These are phyloP conservation scores for Turnera subulata DNA, from an alignment of 345 rosid genomes.

Conservation along the genomic window DNA sequence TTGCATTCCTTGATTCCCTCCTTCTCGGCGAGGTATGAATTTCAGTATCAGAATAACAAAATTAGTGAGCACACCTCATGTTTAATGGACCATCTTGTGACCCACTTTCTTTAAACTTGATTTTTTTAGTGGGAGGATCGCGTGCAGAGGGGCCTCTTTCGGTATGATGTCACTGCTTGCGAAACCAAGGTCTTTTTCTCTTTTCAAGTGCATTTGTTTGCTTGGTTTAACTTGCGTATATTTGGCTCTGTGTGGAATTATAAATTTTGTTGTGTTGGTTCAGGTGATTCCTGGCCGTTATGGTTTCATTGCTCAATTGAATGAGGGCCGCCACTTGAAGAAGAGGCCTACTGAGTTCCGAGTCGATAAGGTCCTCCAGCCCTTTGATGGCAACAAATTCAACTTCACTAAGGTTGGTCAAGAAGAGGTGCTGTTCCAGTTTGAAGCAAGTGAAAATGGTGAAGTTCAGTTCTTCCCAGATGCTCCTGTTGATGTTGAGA, in stretches of 20 bases:
- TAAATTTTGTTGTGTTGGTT: conserved; percentile 14
- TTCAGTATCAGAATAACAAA: not conserved
- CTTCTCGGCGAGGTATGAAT: conserved; percentile 72
- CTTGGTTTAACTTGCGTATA: not conserved
- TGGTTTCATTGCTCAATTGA: conserved; percentile 94
- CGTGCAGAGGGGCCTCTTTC: conserved; percentile 82
- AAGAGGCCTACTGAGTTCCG: conserved; percentile 96
- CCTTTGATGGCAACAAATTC: conserved; percentile 87
- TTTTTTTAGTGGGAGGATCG: conserved; percentile 89
- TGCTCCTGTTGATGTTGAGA: conserved; percentile 61
- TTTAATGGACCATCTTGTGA: not conserved
- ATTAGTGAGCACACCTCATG: too few relatives aligned
- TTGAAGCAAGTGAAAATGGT: conserved; percentile 72
- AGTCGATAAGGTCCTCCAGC: conserved; percentile 87
- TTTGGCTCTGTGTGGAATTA: conserved; percentile 1
- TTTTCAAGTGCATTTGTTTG: not conserved
- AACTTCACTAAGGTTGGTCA: conserved; percentile 93
- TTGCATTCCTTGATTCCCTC: conserved; percentile 66
- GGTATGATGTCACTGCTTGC: conserved; percentile 93
- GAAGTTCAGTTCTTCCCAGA: conserved; percentile 53
- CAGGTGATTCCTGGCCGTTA: conserved; percentile 83
- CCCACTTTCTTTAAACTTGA: not conserved
- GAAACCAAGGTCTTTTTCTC: conserved; percentile 66
- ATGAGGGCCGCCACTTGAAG: conserved; percentile 93
- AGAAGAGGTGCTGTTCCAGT: conserved; percentile 95